Evolutionary conservation across 2,329 filamentous ascomycete genomes (phyloP).

Genomic region (Beauveria australis): DNA sequence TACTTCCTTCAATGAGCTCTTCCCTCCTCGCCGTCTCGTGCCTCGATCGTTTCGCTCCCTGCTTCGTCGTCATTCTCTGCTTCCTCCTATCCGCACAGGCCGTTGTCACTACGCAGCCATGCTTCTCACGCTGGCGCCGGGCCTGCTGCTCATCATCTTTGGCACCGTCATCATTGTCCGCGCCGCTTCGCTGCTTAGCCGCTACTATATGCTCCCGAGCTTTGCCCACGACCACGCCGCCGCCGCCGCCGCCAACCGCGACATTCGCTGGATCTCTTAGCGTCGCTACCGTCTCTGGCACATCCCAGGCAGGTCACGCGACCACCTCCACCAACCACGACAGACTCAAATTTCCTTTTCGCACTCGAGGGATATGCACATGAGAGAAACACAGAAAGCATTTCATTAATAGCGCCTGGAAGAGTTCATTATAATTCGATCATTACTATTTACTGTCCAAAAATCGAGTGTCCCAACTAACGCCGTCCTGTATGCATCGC

Average conservation of each 20-base stretch:
- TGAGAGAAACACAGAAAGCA: not conserved
- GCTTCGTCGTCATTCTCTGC: not conserved
- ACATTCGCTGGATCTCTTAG: conserved; percentile 10
- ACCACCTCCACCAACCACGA: conserved; percentile 4
- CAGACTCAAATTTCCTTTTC: not conserved
- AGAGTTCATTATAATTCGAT: not conserved
- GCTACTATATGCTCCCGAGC: conserved; percentile 7
- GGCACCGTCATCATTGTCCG: conserved; percentile 9
- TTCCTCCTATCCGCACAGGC: not conserved
- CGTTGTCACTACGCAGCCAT: not conserved
- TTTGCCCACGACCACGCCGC: conserved; percentile 2
- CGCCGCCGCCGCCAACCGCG: not conserved
- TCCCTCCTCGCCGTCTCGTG: not conserved
- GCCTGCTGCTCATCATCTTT: conserved; percentile 7
- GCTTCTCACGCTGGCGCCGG: conserved; percentile 10
- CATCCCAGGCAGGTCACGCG: not conserved
- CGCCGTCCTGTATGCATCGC: conserved; percentile 4
- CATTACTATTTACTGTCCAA: not conserved
- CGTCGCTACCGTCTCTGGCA: not conserved
- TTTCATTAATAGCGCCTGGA: not conserved
- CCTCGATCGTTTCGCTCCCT: not conserved
- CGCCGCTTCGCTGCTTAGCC: conserved; percentile 9
- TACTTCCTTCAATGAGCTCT: not conserved
- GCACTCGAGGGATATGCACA: not conserved
- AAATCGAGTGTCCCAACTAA: not conserved